phyloP scores from a whole-genome alignment of 2,329 filamentous ascomycete species.

The Kalmusia sp. region DNA sequence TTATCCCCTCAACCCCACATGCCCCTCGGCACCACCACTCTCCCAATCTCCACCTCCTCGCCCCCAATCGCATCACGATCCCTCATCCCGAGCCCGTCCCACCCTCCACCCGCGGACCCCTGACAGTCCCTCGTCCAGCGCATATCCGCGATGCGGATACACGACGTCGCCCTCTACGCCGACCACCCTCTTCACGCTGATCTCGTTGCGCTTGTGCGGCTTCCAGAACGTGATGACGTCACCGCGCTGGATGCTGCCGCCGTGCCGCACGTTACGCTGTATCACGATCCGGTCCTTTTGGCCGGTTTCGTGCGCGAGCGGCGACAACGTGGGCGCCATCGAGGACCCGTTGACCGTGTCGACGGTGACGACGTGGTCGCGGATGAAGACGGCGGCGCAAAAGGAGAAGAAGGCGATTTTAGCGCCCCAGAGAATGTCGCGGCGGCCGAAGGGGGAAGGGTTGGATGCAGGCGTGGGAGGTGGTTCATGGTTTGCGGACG shows the following conservation, averaged over 20 bases:
- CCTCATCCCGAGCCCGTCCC: constrained; percentile 36
- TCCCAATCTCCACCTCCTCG: constrained; percentile 29
- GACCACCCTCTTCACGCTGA: constrained; percentile 82
- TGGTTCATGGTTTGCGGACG: not conserved
- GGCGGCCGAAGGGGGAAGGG: not conserved
- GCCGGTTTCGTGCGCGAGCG: constrained; percentile 49
- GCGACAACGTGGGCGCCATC: constrained; percentile 56
- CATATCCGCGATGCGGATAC: constrained; percentile 54
- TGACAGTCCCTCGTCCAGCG: constrained; percentile 38
- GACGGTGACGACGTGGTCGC: constrained; percentile 50
- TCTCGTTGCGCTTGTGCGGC: constrained; percentile 71
- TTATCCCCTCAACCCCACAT: constrained; percentile 97
- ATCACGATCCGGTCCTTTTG: constrained; percentile 48
- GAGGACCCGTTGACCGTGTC: constrained; percentile 49
- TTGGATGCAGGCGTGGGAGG: not conserved
- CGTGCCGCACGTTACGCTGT: constrained; percentile 17
- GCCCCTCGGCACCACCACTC: constrained; percentile 74
- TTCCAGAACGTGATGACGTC: constrained; percentile 55
- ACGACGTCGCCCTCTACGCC: constrained; percentile 82
- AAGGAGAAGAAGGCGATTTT: constrained; percentile 21
- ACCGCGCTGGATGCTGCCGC: constrained; percentile 44
- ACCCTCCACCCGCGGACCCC: constrained; percentile 24
- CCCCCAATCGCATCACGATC: constrained; percentile 24
- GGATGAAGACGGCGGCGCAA: constrained; percentile 38
- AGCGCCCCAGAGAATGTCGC: constrained; percentile 16